Evolutionary conservation across 148 eudicot species (phyloP), one percentile per base, ranked within the genome.

Genomic region (Vaccinium darrowii): DNA sequence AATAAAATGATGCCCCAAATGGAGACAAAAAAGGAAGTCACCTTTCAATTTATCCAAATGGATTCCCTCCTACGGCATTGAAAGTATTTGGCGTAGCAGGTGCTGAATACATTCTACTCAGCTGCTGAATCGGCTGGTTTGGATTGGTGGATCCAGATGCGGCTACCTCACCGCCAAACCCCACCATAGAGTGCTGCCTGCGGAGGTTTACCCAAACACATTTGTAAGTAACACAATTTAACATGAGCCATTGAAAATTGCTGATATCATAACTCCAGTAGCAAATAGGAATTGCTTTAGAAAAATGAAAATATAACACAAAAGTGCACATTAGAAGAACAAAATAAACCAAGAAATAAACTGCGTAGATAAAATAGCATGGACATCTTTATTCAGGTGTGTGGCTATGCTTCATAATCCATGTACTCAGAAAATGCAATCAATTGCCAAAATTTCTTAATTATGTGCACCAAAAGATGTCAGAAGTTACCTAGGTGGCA

Each of bases 1-100:
- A 81, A 78, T 49, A 83, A 63, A 82, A 74, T 84, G 84, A 52
- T 77, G 43, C 72, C 76, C 62, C 47, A 71, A 79, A 39, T 36
- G 54, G 33, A 49, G 49, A 76, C 23, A 30, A n/a, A 15, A 58
- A 56, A 49, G 51, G 27, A 67, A 36, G 19, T 67, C 77, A 78
- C 16, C 13, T 74, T 84, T 76, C 62, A 56, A 51, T 86, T 88
- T 87, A 95, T 79, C 98, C 98, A 60, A 96, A 96, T 19, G 99
- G 99, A 89, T 96, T 96, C 84, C 98, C 97, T 39, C 96, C 89
- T 18, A 89, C 76, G 23, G 94, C 82, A 52, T 94, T 84, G 92
- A 87, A 86, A 80, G 79, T 79, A 78, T 89, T 91, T 15, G 89
- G 91, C 33, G 86, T 62, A 83, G 92, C 76, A 23, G 92, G 89